These are phyloP conservation scores for Austroboletus rostrupii DNA, from an alignment of 1,284 basidiomycete species.

Conservation along the genomic window DNA sequence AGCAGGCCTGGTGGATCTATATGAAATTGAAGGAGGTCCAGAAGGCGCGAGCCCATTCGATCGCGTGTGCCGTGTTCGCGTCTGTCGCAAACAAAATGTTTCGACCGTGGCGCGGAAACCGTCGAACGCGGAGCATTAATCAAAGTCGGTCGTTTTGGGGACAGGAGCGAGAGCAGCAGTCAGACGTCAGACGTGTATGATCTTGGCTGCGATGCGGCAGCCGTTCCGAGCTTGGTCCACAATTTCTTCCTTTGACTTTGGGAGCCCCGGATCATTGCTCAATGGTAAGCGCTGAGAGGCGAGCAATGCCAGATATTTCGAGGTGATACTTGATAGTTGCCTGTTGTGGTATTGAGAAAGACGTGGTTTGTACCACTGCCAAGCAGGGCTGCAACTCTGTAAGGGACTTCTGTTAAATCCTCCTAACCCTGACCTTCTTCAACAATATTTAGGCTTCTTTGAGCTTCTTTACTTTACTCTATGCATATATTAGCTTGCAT, in stretches of 20 bases:
- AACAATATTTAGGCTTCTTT: too few relatives aligned
- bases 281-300: neutral
- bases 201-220: slow-evolving; percentile 22
- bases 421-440: too few relatives aligned
- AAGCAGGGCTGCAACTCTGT: too few relatives aligned
- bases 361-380: too few relatives aligned
- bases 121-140: slow-evolving; percentile 15
- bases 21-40: slow-evolving; percentile 1
- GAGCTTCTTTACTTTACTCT: too few relatives aligned
- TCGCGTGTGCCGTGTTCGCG: slow-evolving; percentile 5
- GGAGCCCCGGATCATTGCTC: too few relatives aligned
- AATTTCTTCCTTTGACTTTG: neutral
- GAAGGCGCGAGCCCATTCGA: slow-evolving; percentile 5
- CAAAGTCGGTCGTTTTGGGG: slow-evolving; percentile 22
- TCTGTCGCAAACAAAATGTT: slow-evolving; percentile 19
- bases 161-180: slow-evolving; percentile 20
- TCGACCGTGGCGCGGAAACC: slow-evolving; percentile 19
- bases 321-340: slow-evolving; percentile 23
- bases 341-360: too few relatives aligned
- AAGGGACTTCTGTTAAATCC: too few relatives aligned
- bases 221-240: slow-evolving; percentile 9
- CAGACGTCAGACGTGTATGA: slow-evolving; percentile 19
- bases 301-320: slow-evolving; percentile 15
- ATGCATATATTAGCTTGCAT: too few relatives aligned
- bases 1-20: neutral